These are phyloP conservation scores for Allomyces macrogynus DNA, from an alignment of 192 early-diverging fungal genomes.

Conservation along the genomic window DNA sequence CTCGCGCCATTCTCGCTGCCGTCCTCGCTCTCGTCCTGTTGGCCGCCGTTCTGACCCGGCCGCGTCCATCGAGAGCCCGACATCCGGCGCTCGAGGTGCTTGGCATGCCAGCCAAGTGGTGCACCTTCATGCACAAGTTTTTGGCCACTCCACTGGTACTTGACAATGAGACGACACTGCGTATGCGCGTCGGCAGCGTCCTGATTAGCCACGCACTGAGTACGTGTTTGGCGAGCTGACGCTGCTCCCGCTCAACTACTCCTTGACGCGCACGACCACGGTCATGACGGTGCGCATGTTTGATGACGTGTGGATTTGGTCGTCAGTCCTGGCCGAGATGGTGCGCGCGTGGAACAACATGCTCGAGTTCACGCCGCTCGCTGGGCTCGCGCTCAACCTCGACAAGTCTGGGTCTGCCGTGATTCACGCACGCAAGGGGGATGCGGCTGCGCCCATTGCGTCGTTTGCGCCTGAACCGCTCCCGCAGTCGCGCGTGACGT, in stretches of 20 bases:
- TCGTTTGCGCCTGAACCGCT: slow-evolving; percentile 2
- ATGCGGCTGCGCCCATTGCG: background rate
- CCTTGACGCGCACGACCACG: slow-evolving; percentile 2
- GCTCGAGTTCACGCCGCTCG: slow-evolving; percentile 2
- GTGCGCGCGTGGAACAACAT: slow-evolving; percentile 3
- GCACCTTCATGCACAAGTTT: slow-evolving; percentile 5
- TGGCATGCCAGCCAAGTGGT: slow-evolving; percentile 3
- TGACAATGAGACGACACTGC: slow-evolving; percentile 1
- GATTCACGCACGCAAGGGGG: background rate
- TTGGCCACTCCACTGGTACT: slow-evolving; percentile 4
- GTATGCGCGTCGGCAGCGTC: slow-evolving; percentile 5
- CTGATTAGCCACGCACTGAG: slow-evolving; percentile 5
- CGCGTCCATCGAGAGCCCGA: too few relatives aligned
- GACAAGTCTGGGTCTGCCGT: slow-evolving; percentile 9
- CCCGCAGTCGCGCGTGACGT: slow-evolving; percentile 4
- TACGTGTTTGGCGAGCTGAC: slow-evolving; percentile 4
- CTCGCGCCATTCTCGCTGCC: too few relatives aligned
- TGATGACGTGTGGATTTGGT: slow-evolving; percentile 10
- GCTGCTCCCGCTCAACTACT: slow-evolving; percentile 2
- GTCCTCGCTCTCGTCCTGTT: too few relatives aligned
- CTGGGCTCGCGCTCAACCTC: slow-evolving; percentile 2
- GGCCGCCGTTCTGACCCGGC: too few relatives aligned
- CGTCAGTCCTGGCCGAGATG: slow-evolving; percentile 2
- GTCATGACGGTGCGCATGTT: slow-evolving; percentile 2
- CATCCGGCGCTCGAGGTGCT: slow-evolving; percentile 5